Percentiles rank a stretch among this genome's conserved stretches.
These are phyloP conservation scores for Tremellales sp. DNA, from an alignment of 1,284 basidiomycete genomes.

Conservation along the genomic window DNA sequence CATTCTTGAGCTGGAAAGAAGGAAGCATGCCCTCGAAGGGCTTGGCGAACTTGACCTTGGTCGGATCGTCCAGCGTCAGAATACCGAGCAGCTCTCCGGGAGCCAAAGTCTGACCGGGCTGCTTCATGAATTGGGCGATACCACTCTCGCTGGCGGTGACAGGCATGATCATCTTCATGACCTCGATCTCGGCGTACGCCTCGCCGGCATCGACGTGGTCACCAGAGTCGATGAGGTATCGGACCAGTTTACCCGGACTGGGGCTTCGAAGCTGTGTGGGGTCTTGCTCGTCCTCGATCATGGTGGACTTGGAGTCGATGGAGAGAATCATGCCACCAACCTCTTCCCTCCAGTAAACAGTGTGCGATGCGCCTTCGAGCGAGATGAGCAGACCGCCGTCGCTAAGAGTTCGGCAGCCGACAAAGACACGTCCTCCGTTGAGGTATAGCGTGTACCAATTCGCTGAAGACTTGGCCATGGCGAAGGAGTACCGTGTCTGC, in stretches of 20 bases:
- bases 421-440: constrained; percentile 87
- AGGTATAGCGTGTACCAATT: constrained; percentile 91
- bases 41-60: constrained; percentile 95
- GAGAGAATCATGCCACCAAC: constrained; percentile 90
- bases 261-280: constrained; percentile 95
- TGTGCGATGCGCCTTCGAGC: constrained; percentile 91
- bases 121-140: constrained; percentile 94
- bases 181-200: constrained; percentile 98
- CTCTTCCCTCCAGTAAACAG: constrained; percentile 97
- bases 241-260: constrained; percentile 92
- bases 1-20: constrained; percentile 74
- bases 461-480: constrained; percentile 83
- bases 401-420: constrained; percentile 83
- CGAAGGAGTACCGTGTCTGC: constrained; percentile 91
- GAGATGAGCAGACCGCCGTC: constrained; percentile 92
- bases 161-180: constrained; percentile 99
- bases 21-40: constrained; percentile 94
- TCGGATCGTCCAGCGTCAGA: constrained; percentile 91
- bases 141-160: constrained; percentile 95
- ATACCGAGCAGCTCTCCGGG: constrained; percentile 99
- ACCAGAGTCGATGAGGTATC: constrained; percentile 93
- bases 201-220: constrained; percentile 96
- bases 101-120: constrained; percentile 91
- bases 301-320: constrained; percentile 94
- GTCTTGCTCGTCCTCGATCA: constrained; percentile 99